Evolutionary conservation across 352 stramenopile species (phyloP).

Genomic region (Phytophthora tubulina): DNA sequence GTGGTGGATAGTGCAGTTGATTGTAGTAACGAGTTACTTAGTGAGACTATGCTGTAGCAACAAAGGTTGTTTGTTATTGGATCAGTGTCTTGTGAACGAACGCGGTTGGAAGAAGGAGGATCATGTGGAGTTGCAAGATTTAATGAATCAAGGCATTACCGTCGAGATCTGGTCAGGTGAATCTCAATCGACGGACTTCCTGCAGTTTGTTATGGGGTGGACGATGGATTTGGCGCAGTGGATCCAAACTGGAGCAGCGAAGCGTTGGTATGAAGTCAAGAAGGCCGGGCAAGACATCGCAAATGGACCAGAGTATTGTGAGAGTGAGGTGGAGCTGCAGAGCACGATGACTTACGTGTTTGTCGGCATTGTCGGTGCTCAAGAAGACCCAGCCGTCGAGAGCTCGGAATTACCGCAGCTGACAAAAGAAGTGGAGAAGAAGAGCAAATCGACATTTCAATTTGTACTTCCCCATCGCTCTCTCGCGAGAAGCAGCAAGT

Average conservation of each 20-base stretch:
- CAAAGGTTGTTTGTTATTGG: constrained; percentile 16
- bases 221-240: constrained; percentile 37
- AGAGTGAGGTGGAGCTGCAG: constrained; percentile 14
- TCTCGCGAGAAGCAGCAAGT: constrained; percentile 24
- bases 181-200: constrained; percentile 22
- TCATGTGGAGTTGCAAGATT: constrained; percentile 5
- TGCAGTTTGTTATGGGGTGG: constrained; percentile 41
- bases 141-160: background rate
- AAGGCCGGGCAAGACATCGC: background rate
- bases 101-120: constrained; percentile 9
- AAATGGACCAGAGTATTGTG: constrained; percentile 1
- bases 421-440: background rate
- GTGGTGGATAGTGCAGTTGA: background rate
- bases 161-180: constrained; percentile 31
- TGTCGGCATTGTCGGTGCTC: constrained; percentile 9
- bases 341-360: constrained; percentile 21
- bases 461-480: constrained; percentile 42
- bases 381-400: background rate
- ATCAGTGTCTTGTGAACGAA: constrained; percentile 19
- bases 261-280: constrained; percentile 32
- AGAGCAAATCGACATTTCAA: constrained; percentile 28
- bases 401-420: background rate
- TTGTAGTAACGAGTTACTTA: background rate
- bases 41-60: background rate
- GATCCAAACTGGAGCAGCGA: constrained; percentile 17